These are phyloP conservation scores for Plectosphaerella sp. DNA, from an alignment of 2,329 filamentous ascomycete species.

Conservation along the genomic window DNA sequence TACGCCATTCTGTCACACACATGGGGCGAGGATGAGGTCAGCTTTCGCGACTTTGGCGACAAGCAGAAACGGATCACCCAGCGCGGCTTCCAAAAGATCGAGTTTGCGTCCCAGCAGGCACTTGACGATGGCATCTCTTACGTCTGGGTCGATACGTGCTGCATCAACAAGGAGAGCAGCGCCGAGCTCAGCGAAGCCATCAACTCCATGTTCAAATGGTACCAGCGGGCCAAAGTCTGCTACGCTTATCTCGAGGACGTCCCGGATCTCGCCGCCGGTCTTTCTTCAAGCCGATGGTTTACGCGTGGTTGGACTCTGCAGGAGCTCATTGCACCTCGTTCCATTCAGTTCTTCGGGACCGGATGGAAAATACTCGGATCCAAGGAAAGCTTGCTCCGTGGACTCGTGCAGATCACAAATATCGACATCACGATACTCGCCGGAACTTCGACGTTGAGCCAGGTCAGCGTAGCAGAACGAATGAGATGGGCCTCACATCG, in stretches of 20 bases:
- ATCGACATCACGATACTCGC: background rate
- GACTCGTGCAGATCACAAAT: background rate
- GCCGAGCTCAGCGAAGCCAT: slow-evolving; percentile 13
- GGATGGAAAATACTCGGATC: slow-evolving; percentile 20
- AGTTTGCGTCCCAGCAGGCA: slow-evolving; percentile 3
- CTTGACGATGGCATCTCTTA: slow-evolving; percentile 4
- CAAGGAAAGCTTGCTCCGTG: slow-evolving; percentile 9
- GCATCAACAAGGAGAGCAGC: slow-evolving; percentile 15
- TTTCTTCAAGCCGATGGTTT: slow-evolving; percentile 22
- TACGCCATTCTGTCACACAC: slow-evolving; percentile 18
- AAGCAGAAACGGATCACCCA: background rate
- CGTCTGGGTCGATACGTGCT: slow-evolving; percentile 15
- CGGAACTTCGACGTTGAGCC: slow-evolving; percentile 1
- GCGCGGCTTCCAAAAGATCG: slow-evolving; percentile 7
- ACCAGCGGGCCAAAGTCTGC: slow-evolving; percentile 20
- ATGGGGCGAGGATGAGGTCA: slow-evolving; percentile 12
- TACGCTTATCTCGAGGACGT: slow-evolving; percentile 14
- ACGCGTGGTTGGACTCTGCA: slow-evolving; percentile 55
- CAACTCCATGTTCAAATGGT: slow-evolving; percentile 16
- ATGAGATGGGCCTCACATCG: slow-evolving; percentile 21
- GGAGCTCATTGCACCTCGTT: slow-evolving; percentile 52
- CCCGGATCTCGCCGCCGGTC: background rate
- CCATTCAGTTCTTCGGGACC: slow-evolving; percentile 21
- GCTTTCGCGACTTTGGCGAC: slow-evolving; percentile 2
- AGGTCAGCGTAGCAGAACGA: slow-evolving; percentile 5